Percentiles rank a stretch among this genome's conserved stretches.
phyloP scores from a whole-genome alignment of 2,329 filamentous ascomycete species.

The Cercospora sp. region DNA sequence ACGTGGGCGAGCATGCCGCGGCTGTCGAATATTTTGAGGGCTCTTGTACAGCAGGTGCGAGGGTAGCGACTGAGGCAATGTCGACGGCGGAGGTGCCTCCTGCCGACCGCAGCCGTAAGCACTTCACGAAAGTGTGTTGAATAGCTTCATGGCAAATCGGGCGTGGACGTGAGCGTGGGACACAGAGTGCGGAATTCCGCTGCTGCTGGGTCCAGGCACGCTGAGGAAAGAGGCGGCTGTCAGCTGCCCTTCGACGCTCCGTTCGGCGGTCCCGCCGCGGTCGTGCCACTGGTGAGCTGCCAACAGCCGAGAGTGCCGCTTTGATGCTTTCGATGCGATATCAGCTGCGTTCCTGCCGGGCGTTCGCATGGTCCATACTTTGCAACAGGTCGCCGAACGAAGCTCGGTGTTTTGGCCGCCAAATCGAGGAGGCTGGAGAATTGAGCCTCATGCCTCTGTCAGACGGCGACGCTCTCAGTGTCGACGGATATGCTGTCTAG shows the following conservation, averaged over 20 bases:
- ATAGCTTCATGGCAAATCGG: not conserved
- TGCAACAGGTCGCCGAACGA: not conserved
- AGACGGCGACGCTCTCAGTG: not conserved
- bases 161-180: not conserved
- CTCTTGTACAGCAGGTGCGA: not conserved
- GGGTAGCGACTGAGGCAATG: not conserved
- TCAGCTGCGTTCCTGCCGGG: not conserved
- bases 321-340: not conserved
- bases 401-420: not conserved
- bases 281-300: not conserved
- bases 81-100: constrained; percentile 2
- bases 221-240: not conserved
- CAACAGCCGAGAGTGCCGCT: not conserved
- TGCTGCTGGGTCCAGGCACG: not conserved
- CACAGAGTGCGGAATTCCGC: not conserved
- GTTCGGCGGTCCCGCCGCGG: not conserved
- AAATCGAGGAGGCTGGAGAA: not conserved
- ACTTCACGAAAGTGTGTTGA: not conserved
- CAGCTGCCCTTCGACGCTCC: not conserved
- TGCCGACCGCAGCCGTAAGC: not conserved
- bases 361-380: not conserved
- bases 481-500: not conserved
- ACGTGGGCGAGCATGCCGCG: constrained; percentile 6
- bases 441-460: not conserved
- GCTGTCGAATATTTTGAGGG: not conserved